Base-by-base conservation (phyloP, 2,329 filamentous ascomycete genomes). In the Sporothrix dimorphospora region DNA sequence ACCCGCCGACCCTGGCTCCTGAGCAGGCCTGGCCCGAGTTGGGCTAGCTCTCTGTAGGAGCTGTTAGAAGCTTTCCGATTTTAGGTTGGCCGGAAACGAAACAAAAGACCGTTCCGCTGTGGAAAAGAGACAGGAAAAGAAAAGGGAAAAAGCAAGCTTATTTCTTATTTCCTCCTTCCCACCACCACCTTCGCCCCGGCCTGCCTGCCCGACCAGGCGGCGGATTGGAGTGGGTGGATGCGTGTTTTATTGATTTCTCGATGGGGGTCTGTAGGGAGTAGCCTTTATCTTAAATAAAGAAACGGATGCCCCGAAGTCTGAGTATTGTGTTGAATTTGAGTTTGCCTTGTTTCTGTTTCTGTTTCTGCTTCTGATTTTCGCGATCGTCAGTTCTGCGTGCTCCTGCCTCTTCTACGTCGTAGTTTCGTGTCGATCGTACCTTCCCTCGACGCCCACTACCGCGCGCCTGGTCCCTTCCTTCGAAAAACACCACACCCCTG, bases 31-130 rank as follows among this genome's bases (percentile, higher is more conserved):
- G 59, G n/a, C 34, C 61, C 40, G 42, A 63, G 63, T 67, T 34
- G 42, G 63, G 63, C 63, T 67, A 67, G 63, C 42, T 47, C n/a
- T 14, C 63, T 49, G 63, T 27, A 49, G 63, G 63, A 49, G 42
- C 63, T 66, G 63, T 21, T n/a, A 47, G 42, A 67, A 49, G 63
- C 42, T 30, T 67, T 67, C 12, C 61, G 40, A 45, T 47, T 45
- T 65, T 65, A 45, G 42, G 61, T 65, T 63, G n/a, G 57, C 2
- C 19, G 57, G 38, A 61, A 61, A 61, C 27, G 27, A 61, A 61
- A 40, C 55, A 61, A 38, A 38, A 16, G 24, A 57, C 27, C 24
- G n/a, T 12, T 40, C 16, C 30, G 57, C 57, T 19, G 24, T 34
- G 49, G 19, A 53, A 53, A 59, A n/a, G 24, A 16, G 53, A 24